Base-by-base conservation (phyloP, 768 basidiomycete genomes). In the Sarcodon aspratus region DNA sequence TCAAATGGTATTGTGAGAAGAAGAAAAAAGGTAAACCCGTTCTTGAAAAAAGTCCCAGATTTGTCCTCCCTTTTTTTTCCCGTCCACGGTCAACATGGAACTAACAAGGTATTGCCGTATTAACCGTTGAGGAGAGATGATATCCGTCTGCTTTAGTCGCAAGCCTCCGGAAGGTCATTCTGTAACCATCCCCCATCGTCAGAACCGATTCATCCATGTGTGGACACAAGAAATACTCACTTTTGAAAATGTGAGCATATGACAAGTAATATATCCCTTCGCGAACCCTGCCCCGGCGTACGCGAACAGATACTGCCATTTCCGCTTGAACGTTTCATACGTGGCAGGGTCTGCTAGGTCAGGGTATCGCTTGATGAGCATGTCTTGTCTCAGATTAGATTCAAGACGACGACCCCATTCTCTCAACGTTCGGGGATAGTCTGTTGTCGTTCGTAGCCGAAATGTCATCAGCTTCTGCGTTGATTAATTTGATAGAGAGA, bases 341-440 rank as follows among this genome's bases (percentile, higher is more conserved):
- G 82, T 77, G 18, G 68, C 61, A 21, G 61, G 59, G 47, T 84
- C 78, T 38, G 66, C 64, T 33, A 87, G 66, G 7, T 71, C 67
- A 6, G 85, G 84, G 58, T 84, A 78, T 50, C 80, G 78, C 51
- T 68, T 68, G 36, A 72, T 55, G 37, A 85, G 69, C 49, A 73
- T 54, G 10, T 80, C 80, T 54, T 79, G 80, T 9, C 69, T 68
- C 37, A 81, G 61, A 59, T 85, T 85, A 43, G 68, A 66, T 51
- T 63, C 47, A 50, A 94, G 78, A 31, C 89, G 77, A 32, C 82
- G 72, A 31, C 79, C 80, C 92, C 92, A 95, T 68, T 91, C 89
- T 46, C 91, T 80, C n/a, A 95, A 75, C 31, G 92, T 95, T 45
- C 91, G 82, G 33, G 92, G 89, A 66, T 95, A 91, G 60, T 91